Evolutionary conservation across 352 stramenopile genomes (phyloP).

Genomic region (Globisporangium ultimum): DNA sequence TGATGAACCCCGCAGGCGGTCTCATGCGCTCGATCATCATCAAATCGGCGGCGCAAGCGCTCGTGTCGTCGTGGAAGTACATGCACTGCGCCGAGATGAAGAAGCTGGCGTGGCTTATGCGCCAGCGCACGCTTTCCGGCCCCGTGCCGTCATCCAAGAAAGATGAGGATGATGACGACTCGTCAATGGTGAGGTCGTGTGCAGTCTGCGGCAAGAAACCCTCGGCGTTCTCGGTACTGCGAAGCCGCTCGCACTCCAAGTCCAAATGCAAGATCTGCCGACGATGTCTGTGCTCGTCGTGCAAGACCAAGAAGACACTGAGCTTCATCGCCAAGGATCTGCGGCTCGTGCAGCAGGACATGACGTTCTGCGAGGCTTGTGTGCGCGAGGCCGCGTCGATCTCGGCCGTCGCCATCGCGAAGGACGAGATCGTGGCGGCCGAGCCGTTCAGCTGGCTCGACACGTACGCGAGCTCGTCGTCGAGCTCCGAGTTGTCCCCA

Average conservation of each 20-base stretch:
- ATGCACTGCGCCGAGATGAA: constrained; percentile 52
- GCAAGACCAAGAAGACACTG: constrained; percentile 19
- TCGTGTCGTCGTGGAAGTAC: constrained; percentile 28
- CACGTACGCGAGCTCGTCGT: constrained; percentile 10
- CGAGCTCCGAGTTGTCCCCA: constrained; percentile 10
- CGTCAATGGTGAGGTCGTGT: too few species aligned
- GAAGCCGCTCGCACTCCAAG: constrained; percentile 18
- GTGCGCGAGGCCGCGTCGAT: constrained; percentile 32
- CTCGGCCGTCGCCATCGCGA: constrained; percentile 25
- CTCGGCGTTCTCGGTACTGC: constrained; percentile 12
- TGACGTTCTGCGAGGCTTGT: constrained; percentile 43
- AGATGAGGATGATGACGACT: too few species aligned
- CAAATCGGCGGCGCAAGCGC: constrained; percentile 29
- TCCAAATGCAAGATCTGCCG: constrained; percentile 34
- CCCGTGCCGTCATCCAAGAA: too few species aligned
- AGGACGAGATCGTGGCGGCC: constrained; percentile 27
- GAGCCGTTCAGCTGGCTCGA: constrained; percentile 11
- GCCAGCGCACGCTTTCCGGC: too few species aligned
- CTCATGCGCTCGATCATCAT: constrained; percentile 38
- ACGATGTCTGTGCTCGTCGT: too few species aligned
- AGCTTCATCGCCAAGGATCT: constrained; percentile 37
- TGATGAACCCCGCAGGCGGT: constrained; percentile 30
- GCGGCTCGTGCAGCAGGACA: constrained; percentile 28
- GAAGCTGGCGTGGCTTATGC: too few species aligned
- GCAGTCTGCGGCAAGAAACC: constrained; percentile 27